Percentiles rank a stretch among this genome's conserved stretches.
phyloP scores from a whole-genome alignment of 2,329 filamentous ascomycete genomes.

The Curvularia eragrostidis region DNA sequence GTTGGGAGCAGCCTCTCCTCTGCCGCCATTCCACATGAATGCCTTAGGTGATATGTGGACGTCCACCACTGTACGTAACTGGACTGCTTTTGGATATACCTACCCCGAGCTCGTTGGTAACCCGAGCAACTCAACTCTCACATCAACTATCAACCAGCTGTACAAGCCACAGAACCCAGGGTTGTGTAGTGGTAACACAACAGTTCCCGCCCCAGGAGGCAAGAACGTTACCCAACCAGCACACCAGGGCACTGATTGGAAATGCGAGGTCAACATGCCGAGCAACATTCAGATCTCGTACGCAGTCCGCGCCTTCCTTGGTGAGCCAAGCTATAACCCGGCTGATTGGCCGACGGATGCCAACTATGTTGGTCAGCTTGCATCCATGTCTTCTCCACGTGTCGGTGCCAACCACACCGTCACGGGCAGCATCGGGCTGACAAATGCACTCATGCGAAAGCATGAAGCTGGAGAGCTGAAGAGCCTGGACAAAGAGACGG shows the following conservation, averaged over 20 bases:
- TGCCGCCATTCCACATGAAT: conserved; percentile 45
- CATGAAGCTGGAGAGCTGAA: conserved; percentile 34
- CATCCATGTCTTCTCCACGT: conserved; percentile 47
- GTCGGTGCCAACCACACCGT: conserved; percentile 48
- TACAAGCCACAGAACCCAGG: conserved; percentile 38
- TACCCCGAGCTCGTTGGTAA: conserved; percentile 40
- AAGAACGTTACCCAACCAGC: conserved; percentile 8
- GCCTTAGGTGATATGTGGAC: conserved; percentile 42
- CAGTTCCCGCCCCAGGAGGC: conserved; percentile 9
- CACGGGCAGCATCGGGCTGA: conserved; percentile 52
- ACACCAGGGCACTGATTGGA: conserved; percentile 38
- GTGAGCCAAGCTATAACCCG: conserved; percentile 32
- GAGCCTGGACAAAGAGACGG: conserved; percentile 28
- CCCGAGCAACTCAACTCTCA: conserved; percentile 39
- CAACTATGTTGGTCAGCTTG: conserved; percentile 52
- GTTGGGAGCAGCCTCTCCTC: conserved; percentile 29
- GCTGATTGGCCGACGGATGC: conserved; percentile 47
- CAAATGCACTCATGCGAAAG: conserved; percentile 43
- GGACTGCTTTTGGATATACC: conserved; percentile 45
- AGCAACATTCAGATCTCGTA: conserved; percentile 43
- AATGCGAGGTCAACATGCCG: conserved; percentile 42
- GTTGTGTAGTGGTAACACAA: conserved; percentile 30
- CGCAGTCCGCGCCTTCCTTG: conserved; percentile 43
- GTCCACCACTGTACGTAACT: conserved; percentile 33
- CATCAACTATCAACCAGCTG: conserved; percentile 34